phyloP scores from a whole-genome alignment of 2,329 filamentous ascomycete genomes.

The Tolypocladium capitatum region DNA sequence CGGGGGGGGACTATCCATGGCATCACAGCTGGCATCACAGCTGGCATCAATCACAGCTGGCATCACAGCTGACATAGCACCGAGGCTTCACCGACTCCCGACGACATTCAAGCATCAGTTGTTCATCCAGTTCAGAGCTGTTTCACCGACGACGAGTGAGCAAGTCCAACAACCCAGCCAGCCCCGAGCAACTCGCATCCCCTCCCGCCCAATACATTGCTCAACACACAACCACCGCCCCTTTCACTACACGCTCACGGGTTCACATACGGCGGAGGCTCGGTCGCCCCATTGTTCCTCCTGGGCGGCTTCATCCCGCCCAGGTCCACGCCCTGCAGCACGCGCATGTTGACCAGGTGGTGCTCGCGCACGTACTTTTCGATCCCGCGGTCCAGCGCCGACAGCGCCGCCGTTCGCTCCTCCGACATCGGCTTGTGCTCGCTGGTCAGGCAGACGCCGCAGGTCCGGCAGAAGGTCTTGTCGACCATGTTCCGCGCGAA shows the following conservation, averaged over 20 bases:
- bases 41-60: no score
- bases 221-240: background rate
- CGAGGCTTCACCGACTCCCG: background rate
- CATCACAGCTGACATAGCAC: no score
- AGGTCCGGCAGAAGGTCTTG: slow-evolving; percentile 36
- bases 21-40: no score
- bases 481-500: slow-evolving; percentile 17
- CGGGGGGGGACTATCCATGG: no score
- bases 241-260: slow-evolving; percentile 13
- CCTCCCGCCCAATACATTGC: background rate
- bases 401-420: slow-evolving; percentile 21
- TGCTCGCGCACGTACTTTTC: slow-evolving; percentile 4
- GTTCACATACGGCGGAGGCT: slow-evolving; percentile 24
- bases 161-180: no score
- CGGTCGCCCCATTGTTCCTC: slow-evolving; percentile 13
- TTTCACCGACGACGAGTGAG: background rate
- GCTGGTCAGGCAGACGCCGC: slow-evolving; percentile 30
- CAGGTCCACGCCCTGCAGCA: slow-evolving; percentile 24
- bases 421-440: slow-evolving; percentile 14
- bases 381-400: slow-evolving; percentile 11
- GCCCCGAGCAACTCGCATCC: background rate
- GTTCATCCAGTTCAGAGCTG: no score
- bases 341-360: slow-evolving; percentile 25
- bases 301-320: slow-evolving; percentile 7
- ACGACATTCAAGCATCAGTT: background rate